Conservation (phyloP, 2,329 filamentous ascomycete species). For the Gaeumannomyces tritici region DNA sequence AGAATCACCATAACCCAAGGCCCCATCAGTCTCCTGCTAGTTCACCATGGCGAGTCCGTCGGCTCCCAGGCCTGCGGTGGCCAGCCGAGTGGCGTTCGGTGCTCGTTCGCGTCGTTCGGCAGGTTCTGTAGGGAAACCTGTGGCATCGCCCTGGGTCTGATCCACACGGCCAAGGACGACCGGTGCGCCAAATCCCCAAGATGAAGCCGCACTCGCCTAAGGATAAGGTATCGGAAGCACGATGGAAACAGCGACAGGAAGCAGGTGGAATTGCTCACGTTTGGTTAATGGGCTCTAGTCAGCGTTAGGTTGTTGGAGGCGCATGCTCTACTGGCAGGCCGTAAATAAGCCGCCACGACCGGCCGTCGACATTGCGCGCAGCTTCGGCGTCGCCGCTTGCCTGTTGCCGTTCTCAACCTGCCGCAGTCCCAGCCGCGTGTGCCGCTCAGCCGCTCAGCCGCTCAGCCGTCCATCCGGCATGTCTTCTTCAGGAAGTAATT, state of each 20-base stretch:
- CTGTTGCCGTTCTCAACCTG: too few relatives aligned
- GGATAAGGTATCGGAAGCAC: too few relatives aligned
- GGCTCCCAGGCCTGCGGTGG: slow-evolving; percentile 18
- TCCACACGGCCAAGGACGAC: slow-evolving; percentile 28
- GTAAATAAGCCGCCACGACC: slow-evolving; percentile 55
- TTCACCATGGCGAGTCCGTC: slow-evolving; percentile 39
- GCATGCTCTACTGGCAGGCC: slow-evolving; percentile 57
- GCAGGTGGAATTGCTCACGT: too few relatives aligned
- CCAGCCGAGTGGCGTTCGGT: slow-evolving; percentile 31
- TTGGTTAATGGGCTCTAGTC: too few relatives aligned
- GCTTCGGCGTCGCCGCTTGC: slow-evolving; percentile 47
- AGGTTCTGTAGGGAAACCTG: slow-evolving; percentile 31
- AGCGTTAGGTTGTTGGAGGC: too few relatives aligned
- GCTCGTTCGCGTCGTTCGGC: slow-evolving; percentile 22
- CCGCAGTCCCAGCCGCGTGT: too few relatives aligned
- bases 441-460: slow-evolving; percentile 37
- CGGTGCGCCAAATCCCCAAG: too few relatives aligned
- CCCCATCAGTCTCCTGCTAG: slow-evolving; percentile 46
- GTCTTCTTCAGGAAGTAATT: too few relatives aligned
- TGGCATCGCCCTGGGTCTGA: slow-evolving; percentile 56
- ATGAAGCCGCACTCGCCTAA: too few relatives aligned
- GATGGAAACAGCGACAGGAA: too few relatives aligned
- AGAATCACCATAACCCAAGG: slow-evolving; percentile 46
- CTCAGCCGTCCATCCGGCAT: slow-evolving; percentile 41
- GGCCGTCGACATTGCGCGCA: slow-evolving; percentile 41